Percentiles rank a stretch among this genome's conserved stretches.
Conservation (phyloP, 495 filamentous ascomycete genomes). For the Trichoderma asperelloides region DNA sequence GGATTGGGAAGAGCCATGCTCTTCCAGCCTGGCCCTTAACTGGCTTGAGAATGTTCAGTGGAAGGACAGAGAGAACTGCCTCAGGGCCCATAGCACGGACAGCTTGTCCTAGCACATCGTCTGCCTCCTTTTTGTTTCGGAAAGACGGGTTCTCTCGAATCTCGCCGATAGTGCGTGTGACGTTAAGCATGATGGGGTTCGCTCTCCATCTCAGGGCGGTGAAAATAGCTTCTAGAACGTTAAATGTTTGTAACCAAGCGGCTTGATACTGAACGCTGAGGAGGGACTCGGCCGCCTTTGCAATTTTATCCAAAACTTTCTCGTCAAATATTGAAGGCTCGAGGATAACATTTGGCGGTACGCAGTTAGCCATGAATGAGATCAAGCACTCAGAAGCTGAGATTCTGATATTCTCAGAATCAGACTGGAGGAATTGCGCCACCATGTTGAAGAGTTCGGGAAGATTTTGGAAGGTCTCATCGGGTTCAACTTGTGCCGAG, state of each 20-base stretch:
- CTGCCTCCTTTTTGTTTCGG: conserved; percentile 88
- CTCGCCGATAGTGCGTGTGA: conserved; percentile 73
- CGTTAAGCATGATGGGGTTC: conserved; percentile 60
- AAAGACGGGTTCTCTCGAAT: conserved; percentile 84
- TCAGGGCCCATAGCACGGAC: conserved; percentile 83
- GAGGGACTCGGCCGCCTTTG: conserved; percentile 55
- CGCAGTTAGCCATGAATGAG: conserved; percentile 79
- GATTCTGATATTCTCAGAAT: conserved; percentile 82
- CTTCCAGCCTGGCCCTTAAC: conserved; percentile 68
- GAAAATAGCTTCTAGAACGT: conserved; percentile 78
- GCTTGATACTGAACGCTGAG: conserved; percentile 84
- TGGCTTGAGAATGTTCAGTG: conserved; percentile 74
- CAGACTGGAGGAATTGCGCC: conserved; percentile 69
- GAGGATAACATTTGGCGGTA: conserved; percentile 68
- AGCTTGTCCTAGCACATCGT: conserved; percentile 77
- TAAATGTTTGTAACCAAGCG: conserved; percentile 94
- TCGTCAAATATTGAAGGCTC: conserved; percentile 87
- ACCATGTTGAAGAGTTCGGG: conserved; percentile 72
- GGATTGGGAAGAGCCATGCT: conserved; percentile 88
- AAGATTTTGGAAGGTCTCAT: conserved; percentile 82
- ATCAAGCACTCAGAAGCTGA: conserved; percentile 93
- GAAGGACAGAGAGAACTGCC: conserved; percentile 66
- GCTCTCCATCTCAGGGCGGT: conserved; percentile 79
- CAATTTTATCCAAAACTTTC: conserved; percentile 68
- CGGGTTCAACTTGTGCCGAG: conserved; percentile 71